A percentile compares a stretch with the other conserved stretches of the same genome.
phyloP scores from a whole-genome alignment of 2,329 filamentous ascomycete genomes.

The Pestalotiopsis sp. region DNA sequence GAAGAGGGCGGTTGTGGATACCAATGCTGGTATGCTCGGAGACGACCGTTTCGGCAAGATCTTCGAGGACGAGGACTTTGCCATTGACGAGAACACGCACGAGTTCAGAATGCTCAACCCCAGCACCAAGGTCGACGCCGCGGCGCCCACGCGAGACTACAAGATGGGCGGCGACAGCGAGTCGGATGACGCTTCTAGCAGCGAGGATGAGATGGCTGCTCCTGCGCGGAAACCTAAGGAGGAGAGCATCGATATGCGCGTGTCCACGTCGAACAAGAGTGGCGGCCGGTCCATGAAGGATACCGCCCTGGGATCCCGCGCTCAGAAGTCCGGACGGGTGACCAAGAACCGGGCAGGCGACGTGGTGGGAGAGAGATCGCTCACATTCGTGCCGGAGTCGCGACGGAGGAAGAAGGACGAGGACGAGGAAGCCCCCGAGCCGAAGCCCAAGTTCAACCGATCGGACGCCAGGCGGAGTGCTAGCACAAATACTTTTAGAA shows the following conservation, averaged over 20 bases:
- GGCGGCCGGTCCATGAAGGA: conserved; percentile 59
- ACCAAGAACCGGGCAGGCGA: conserved; percentile 49
- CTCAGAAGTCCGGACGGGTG: conserved; percentile 50
- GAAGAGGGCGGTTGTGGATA: conserved; percentile 59
- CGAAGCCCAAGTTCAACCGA: conserved; percentile 25
- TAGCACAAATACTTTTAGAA: conserved; percentile 71
- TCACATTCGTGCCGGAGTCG: conserved; percentile 72
- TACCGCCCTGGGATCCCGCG: conserved; percentile 58
- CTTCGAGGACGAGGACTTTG: conserved; percentile 92
- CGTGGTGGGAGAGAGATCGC: conserved; percentile 64
- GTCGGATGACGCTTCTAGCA: conserved; percentile 32
- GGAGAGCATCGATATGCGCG: conserved; percentile 59
- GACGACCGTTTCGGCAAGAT: conserved; percentile 86
- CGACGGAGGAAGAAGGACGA: conserved; percentile 47
- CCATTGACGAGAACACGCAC: conserved; percentile 83
- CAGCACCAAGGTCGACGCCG: conserved; percentile 63
- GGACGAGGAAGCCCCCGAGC: conserved; percentile 22
- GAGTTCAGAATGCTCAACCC: conserved; percentile 92
- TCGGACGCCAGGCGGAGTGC: conserved; percentile 65
- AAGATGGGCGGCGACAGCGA: conserved; percentile 49
- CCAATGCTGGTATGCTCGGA: conserved; percentile 68
- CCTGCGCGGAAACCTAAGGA: conserved; percentile 25
- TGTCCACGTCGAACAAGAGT: conserved; percentile 70
- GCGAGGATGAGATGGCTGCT: conserved; percentile 38
- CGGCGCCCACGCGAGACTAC: conserved; percentile 32